Base-by-base conservation (phyloP, 2,329 filamentous ascomycete species). In the Fusarium devonianum region DNA sequence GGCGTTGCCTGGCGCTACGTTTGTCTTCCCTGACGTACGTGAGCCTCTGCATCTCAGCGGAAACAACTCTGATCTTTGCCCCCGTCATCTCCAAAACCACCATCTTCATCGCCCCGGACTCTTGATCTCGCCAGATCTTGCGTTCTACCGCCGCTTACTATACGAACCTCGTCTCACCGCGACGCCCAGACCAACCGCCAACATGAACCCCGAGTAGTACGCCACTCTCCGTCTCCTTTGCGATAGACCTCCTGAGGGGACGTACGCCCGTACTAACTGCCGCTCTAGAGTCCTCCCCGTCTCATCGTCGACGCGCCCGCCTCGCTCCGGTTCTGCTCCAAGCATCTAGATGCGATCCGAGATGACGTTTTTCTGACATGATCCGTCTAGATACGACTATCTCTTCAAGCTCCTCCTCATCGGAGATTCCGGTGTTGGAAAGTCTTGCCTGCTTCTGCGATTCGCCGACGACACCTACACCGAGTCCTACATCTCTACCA, bases 401-500 rank as follows among this genome's bases (percentile, higher is more conserved):
- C 92, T 99, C 72, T 99, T 99, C 87, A 99, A 99, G 87, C 92
- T 99, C 65, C 90, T 99, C 78, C 93, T 99, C 82, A 99, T 99
- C 86, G 94, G 94, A 78, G 94, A 99, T 77, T 99, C 94, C 75
- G 94, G 94, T 86, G 94, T 99, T 71, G 94, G 94, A 88, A 99
- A 99, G 88, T 99, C 94, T 72, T 99, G 94, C 79, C 77, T 99
- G 80, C 84, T 99, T 66, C 83, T 99, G 73, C 92, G 94, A 80
- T 99, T 99, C 73, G 94, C 94, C 72, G 94, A 97, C 74, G 92
- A 97, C 72, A 97, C 94, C 75, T 99, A 97, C 82, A 99, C 94
- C 56, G 94, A 97, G 81, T 96, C 90, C 75, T 99, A 97, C 82
- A 99, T 99, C 80, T 97, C 94, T 61, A 99, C 94, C 67, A 99